Evolutionary conservation across 805 yeast genomes (phyloP), one percentile per base, ranked within the genome.

Genomic region (Dipodascus geniculatus): DNA sequence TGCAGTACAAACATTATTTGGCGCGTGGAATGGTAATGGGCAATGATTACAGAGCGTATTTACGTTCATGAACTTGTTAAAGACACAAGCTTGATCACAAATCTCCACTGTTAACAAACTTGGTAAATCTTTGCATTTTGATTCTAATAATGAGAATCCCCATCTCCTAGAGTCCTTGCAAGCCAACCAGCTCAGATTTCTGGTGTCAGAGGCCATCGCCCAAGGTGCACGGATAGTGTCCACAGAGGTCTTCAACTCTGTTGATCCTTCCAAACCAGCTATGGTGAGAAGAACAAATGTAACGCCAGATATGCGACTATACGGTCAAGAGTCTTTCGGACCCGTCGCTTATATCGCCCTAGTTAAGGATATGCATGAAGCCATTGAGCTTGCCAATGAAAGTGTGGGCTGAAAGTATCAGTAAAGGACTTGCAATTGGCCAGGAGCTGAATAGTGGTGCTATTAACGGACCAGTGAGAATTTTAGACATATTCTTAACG

Each of bases 11-110:
- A 74, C 83, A 58, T 73, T 84, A 56, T 67, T 74, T 48, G 89
- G 90, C 73, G 83, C 85, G 60, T 83, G 79, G 76, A 83, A 73
- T 74, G 83, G 85, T 72, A 80, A 87, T 55, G 95, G 95, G 73
- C 91, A 85, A 71, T 87, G 71, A 89, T 91, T 35, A 90, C 91
- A 65, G 84, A 90, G 53, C 80, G 95, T 73, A 74, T 83, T 56
- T 83, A 81, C 70, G 79, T 85, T 58, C 87, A 83, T 69, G 83
- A 81, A 61, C 79, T 77, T 53, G 73, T 83, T 61, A 82, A 84
- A 38, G 20, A 38, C 20, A 11, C 17, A n/a, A n/a, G 11, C 44
- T 17, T 6, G 14, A 6, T n/a, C 4, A 4, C 44, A 38, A 6
- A 38, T 6, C 44, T 14, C 17, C 20, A 38, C 44, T 22, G 19